phyloP scores from a whole-genome alignment of 257 asterid species.

The Misopates orontium region DNA sequence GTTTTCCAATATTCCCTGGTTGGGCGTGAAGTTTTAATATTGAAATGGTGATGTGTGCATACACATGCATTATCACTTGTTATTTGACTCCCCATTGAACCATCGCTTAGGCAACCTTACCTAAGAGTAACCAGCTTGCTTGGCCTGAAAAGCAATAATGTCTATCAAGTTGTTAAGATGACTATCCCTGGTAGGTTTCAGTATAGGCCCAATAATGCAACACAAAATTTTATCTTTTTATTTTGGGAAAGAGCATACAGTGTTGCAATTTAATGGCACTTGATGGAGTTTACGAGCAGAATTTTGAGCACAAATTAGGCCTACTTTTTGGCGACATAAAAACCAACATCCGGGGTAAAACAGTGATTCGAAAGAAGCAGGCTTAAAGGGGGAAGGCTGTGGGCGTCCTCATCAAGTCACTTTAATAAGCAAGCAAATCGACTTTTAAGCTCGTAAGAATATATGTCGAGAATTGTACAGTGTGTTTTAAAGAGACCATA shows the following conservation, averaged over 20 bases:
- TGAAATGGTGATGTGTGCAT: too few relatives aligned
- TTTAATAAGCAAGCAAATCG: slow-evolving; percentile 8
- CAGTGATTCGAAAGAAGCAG: slow-evolving; percentile 1
- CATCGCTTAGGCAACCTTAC: too few relatives aligned
- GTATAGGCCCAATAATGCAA: not conserved
- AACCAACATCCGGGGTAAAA: slow-evolving; percentile 22
- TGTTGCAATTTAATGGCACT: not conserved
- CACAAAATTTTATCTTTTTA: too few relatives aligned
- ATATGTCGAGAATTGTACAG: slow-evolving; percentile 3
- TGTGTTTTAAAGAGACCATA: slow-evolving; percentile 11
- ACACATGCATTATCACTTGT: too few relatives aligned
- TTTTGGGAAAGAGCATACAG: not conserved
- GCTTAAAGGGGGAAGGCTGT: slow-evolving; percentile 1
- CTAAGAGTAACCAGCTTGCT: too few relatives aligned
- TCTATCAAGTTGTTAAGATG: slow-evolving; percentile 2
- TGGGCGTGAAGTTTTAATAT: too few relatives aligned
- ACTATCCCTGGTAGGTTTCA: slow-evolving; percentile 14
- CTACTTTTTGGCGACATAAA: not conserved
- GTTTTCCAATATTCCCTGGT: too few relatives aligned
- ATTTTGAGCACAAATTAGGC: not conserved
- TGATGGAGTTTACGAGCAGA: not conserved
- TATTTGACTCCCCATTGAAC: too few relatives aligned
- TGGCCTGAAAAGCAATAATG: not conserved
- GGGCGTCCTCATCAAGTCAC: not conserved
- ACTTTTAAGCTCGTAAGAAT: slow-evolving; percentile 15